phyloP scores from a whole-genome alignment of 2,329 filamentous ascomycete genomes.

The Pezicula rhizophila region DNA sequence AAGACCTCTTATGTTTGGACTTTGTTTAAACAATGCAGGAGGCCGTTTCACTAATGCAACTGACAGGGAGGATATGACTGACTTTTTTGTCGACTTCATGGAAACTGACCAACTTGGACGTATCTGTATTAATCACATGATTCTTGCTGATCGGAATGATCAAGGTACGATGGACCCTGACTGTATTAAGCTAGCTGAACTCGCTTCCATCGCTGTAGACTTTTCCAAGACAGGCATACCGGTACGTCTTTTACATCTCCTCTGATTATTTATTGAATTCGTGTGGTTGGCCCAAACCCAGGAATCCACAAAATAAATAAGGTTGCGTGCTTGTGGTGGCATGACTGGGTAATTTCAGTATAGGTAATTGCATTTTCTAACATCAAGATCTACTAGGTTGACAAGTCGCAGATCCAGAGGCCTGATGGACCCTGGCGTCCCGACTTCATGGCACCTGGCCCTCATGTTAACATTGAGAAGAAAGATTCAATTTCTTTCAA shows the following conservation, averaged over 20 bases:
- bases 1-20: too few relatives aligned
- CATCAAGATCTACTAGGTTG: conserved; percentile 11
- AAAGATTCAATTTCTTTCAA: conserved; percentile 22
- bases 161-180: conserved; percentile 44
- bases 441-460: conserved; percentile 48
- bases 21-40: too few relatives aligned
- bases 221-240: conserved; percentile 69
- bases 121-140: conserved; percentile 59
- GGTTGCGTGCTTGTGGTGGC: background rate
- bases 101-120: conserved; percentile 57
- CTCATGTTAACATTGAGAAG: conserved; percentile 35
- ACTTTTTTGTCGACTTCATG: conserved; percentile 80
- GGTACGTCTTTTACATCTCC: conserved; percentile 28
- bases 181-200: conserved; percentile 50
- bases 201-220: conserved; percentile 68
- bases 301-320: too few relatives aligned
- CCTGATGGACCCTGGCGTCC: conserved; percentile 30
- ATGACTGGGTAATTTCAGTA: too few relatives aligned
- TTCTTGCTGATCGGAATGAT: conserved; percentile 52
- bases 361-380: background rate
- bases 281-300: background rate
- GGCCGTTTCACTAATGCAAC: too few relatives aligned
- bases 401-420: conserved; percentile 16
- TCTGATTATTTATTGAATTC: background rate
- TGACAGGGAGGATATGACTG: conserved; percentile 58